Evolutionary conservation across 495 filamentous ascomycete species (phyloP), one percentile per base, ranked within the genome.

Genomic region (Penicillium salamii): DNA sequence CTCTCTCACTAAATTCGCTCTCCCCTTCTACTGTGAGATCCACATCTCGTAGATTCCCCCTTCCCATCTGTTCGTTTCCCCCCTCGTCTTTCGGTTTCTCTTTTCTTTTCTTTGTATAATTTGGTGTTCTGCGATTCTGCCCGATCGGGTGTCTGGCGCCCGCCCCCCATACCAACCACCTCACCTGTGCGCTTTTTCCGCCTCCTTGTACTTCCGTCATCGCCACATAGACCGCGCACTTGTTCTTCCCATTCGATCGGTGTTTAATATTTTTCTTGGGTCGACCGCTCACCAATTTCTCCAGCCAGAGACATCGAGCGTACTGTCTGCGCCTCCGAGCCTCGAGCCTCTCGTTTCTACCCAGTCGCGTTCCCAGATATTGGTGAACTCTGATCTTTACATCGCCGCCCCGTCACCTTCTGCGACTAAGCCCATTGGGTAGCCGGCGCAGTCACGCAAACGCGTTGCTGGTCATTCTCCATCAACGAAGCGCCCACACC

Each of bases 301-400:
- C 18, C 29, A 34, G 36, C 42, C 43, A 46, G 32, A 46, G 43
- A 36, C 19, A 24, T 32, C 32, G 32, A 46, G 32, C 31, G 34
- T 35, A 51, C 31, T 29, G 17, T 40, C 48, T 43, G 53, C 58
- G 58, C 53, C 47, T 50, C 39, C 50, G 52, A 46, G 33, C 49
- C 78, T 88, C 44, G 83, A 88, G 52, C 78, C 77, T 12, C 82
- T 91, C 39, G 80, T 92, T 41, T 69, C 23, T 77, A 90, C 71
- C 85, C 95, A 36, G 79, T 93, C 23, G 83, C 84, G 58, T 49
- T 34, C 26, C 42, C 50, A 38, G 37, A 37, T 41, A 34, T 46
- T 20, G 40, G 39, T 35, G 38, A 32, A 48, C 28, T 38, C 39
- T 42, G 43, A 52, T 36, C 53, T 42, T 53, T 32, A 36, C n/a